Conservation (phyloP, 495 filamentous ascomycete genomes). For the Aspergillus homomorphus region DNA sequence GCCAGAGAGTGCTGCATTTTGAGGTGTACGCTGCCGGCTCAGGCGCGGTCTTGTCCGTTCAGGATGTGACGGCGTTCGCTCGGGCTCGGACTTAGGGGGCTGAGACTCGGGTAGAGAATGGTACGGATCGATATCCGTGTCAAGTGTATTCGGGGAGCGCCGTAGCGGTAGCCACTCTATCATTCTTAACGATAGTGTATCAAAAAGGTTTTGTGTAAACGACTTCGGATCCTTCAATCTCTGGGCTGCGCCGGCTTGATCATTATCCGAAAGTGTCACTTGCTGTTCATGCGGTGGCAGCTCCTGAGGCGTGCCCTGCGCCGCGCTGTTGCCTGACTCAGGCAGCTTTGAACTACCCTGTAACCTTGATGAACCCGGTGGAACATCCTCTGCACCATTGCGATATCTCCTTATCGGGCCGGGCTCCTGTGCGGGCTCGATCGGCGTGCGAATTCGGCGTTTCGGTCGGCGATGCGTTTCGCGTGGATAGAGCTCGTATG, state of each 20-base stretch:
- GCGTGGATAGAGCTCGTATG: conserved; percentile 28
- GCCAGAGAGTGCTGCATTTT: conserved; percentile 4
- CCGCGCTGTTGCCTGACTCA: neutral
- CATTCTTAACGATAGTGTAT: conserved; percentile 73
- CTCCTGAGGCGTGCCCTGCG: neutral
- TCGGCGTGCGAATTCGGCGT: conserved; percentile 23
- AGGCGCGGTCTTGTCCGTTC: conserved; percentile 15
- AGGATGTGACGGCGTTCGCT: conserved; percentile 6
- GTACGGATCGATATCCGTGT: conserved; percentile 12
- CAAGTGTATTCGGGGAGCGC: conserved; percentile 28
- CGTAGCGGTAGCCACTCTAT: conserved; percentile 70
- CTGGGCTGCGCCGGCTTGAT: conserved; percentile 36
- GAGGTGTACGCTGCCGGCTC: conserved; percentile 10
- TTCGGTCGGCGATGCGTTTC: conserved; percentile 30
- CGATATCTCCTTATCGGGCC: neutral
- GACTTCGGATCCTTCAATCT: conserved; percentile 74
- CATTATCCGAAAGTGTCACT: conserved; percentile 21
- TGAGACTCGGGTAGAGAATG: conserved; percentile 2
- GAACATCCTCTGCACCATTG: neutral
- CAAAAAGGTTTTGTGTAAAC: conserved; percentile 79
- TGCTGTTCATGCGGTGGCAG: conserved; percentile 8
- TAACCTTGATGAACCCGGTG: neutral
- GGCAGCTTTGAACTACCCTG: neutral
- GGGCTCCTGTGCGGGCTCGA: neutral
- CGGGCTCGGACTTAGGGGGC: conserved; percentile 16